Conservation (phyloP, 495 filamentous ascomycete species). For the Xylaria flabelliformis region DNA sequence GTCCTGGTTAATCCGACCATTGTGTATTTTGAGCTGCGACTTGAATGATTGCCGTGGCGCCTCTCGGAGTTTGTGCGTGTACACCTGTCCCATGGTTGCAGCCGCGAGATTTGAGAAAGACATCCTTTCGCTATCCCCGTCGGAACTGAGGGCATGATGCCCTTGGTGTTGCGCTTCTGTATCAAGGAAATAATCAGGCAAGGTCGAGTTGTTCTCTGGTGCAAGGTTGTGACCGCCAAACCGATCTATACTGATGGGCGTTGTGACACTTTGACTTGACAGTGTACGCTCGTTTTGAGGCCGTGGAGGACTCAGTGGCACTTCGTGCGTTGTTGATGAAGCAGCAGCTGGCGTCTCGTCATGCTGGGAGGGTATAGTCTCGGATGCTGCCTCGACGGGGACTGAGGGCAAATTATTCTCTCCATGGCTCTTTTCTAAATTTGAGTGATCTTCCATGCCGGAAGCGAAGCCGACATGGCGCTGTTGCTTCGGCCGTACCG, state of each 20-base stretch:
- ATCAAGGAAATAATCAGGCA: conserved; percentile 33
- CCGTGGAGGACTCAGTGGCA: background rate
- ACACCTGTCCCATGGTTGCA: conserved; percentile 47
- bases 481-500: conserved; percentile 7
- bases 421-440: conserved; percentile 1
- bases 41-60: conserved; percentile 70
- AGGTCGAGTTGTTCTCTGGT: conserved; percentile 31
- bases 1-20: conserved; percentile 78
- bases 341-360: conserved; percentile 3
- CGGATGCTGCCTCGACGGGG: background rate
- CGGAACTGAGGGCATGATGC: conserved; percentile 27
- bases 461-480: conserved; percentile 65
- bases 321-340: background rate
- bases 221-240: background rate
- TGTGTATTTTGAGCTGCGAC: conserved; percentile 73
- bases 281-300: conserved; percentile 7
- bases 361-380: background rate
- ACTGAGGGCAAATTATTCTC: background rate
- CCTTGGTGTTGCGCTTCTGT: conserved; percentile 26
- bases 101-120: conserved; percentile 38
- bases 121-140: conserved; percentile 46
- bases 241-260: background rate
- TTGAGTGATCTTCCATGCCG: conserved; percentile 28
- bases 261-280: background rate
- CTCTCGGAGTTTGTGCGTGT: conserved; percentile 65